Conservation (phyloP, 148 eudicot species). For the Nepenthes gracilis region DNA sequence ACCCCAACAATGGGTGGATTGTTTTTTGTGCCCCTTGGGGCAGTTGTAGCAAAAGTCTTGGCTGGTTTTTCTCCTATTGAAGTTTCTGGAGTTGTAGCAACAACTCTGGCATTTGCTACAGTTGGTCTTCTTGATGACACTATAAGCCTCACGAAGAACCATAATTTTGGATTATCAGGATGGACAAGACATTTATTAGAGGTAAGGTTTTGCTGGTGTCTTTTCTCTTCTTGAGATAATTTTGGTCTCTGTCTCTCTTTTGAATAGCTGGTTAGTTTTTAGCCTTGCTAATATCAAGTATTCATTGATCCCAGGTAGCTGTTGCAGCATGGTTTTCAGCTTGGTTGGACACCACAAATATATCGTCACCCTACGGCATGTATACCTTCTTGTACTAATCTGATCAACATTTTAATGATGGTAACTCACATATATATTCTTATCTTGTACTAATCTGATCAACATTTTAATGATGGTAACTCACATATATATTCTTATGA, state of each 20-base stretch:
- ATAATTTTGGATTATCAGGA: slow-evolving; percentile 34
- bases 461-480: slow-evolving; percentile 43
- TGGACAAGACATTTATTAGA: slow-evolving; percentile 49
- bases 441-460: slow-evolving; percentile 60
- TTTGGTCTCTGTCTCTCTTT: not conserved
- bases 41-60: slow-evolving; percentile 54
- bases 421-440: slow-evolving; percentile 49
- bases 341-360: slow-evolving; percentile 54
- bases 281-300: slow-evolving; percentile 1
- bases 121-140: slow-evolving; percentile 79
- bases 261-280: slow-evolving; percentile 3
- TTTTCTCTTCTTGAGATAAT: not conserved
- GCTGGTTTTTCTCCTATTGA: slow-evolving; percentile 57
- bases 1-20: slow-evolving; percentile 84
- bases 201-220: slow-evolving; percentile 31
- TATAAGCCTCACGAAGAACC: slow-evolving; percentile 36
- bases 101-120: slow-evolving; percentile 66
- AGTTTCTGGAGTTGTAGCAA: slow-evolving; percentile 49
- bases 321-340: slow-evolving; percentile 58
- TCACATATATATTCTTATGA: slow-evolving; percentile 30
- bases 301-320: slow-evolving; percentile 38
- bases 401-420: slow-evolving; percentile 41
- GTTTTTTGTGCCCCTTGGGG: slow-evolving; percentile 75
- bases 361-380: slow-evolving; percentile 92
- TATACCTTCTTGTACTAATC: slow-evolving; percentile 66